Evolutionary conservation across 1,284 basidiomycete genomes (phyloP).

Genomic region (Tremellales sp.): DNA sequence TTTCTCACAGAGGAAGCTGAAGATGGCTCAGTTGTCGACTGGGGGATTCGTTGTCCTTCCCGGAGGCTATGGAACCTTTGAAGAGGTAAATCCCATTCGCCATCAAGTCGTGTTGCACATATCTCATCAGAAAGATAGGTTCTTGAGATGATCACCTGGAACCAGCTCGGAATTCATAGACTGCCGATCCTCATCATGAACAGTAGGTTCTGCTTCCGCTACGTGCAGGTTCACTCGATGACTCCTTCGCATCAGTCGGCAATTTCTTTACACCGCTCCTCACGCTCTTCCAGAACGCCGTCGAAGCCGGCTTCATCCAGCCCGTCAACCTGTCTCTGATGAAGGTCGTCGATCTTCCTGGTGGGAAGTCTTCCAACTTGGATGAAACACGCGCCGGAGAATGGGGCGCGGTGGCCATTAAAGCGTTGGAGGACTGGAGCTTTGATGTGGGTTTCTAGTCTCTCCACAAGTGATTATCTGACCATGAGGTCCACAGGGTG

Average conservation of each 20-base stretch:
- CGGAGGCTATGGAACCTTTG: slow-evolving; percentile 87
- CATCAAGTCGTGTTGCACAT: not conserved
- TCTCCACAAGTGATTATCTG: not conserved
- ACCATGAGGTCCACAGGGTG: slow-evolving; percentile 13
- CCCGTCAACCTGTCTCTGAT: slow-evolving; percentile 60
- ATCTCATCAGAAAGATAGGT: slow-evolving; percentile 56
- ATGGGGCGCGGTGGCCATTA: slow-evolving; percentile 70
- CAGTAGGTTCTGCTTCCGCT: slow-evolving; percentile 25
- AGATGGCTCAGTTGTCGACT: slow-evolving; percentile 71
- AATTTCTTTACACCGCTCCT: slow-evolving; percentile 77
- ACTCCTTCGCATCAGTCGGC: slow-evolving; percentile 51
- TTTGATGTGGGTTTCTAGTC: slow-evolving; percentile 43
- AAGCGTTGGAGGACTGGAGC: slow-evolving; percentile 64
- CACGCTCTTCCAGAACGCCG: slow-evolving; percentile 62
- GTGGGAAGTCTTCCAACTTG: slow-evolving; percentile 54
- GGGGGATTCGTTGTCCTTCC: slow-evolving; percentile 81
- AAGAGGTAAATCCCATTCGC: slow-evolving; percentile 60
- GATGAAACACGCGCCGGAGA: slow-evolving; percentile 54
- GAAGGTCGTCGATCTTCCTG: slow-evolving; percentile 68
- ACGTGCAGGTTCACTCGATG: not conserved
- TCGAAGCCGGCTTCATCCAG: slow-evolving; percentile 71
- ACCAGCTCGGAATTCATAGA: slow-evolving; percentile 71
- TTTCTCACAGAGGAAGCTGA: slow-evolving; percentile 60
- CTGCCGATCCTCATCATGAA: slow-evolving; percentile 77
- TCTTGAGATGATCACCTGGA: slow-evolving; percentile 86